Evolutionary conservation across 2,329 filamentous ascomycete genomes (phyloP), one percentile per base, ranked within the genome.

Genomic region (Penicillium sp.): DNA sequence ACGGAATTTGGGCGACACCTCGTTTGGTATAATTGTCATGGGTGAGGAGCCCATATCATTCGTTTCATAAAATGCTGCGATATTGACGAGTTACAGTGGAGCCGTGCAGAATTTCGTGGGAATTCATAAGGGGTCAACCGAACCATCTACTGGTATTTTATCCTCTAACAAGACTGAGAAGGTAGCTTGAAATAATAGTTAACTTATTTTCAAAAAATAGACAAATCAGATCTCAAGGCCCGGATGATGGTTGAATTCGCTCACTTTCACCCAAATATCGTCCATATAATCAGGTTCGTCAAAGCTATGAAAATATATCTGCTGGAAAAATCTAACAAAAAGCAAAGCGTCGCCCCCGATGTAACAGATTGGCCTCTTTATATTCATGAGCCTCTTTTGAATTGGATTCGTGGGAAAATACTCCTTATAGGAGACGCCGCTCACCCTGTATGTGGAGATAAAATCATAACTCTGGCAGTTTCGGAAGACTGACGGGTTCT

Each of bases 381-480:
- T 7, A 57, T 59, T 50, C 62, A 63, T 14, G 63, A 69, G 3
- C 68, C 69, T 1, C 60, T 71, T 1, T 38, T 57, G 23, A 62
- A 49, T 7, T 70, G 68, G 65, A 55, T 47, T 33, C 57, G 58
- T 11, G 63, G 63, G 9, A 64, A 62, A 9, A 24, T 69, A 12
- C 57, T 71, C 3, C 57, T 72, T 5, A 65, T 69, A 20, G 70
- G 70, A 6, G 68, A 73, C 26, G 68, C 69, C 24, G 69, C 65
- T n/a, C 70, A 71, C 58, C 64, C 69, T 11, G 66, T 71, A 30
- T 33, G 21, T 30, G 33, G 38, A 30, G 18, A 40, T 40, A 40
- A 12, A 20, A 50, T 12, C 28, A 50, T 30, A 30, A 7, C 21
- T 18, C 4, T 33, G 47, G 24, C n/a, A 5, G 9, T 5, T 30